These are phyloP conservation scores for Wickerhamomyces chambardii DNA, from an alignment of 805 yeast genomes.

Conservation along the genomic window DNA sequence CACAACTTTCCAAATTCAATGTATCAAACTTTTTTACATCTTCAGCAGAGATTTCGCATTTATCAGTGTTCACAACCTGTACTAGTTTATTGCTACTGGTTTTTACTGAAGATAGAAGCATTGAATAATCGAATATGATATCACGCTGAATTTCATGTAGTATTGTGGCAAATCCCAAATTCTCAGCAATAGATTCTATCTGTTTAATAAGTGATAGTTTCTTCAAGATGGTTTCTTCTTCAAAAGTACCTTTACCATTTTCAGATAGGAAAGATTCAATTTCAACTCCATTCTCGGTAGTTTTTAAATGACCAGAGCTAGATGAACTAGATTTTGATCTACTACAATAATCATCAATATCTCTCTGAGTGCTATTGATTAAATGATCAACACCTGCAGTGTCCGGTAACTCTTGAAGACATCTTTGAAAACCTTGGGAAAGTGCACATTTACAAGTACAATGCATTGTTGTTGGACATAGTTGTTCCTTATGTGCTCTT, in stretches of 20 bases:
- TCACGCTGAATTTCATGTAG: not conserved
- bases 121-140: not conserved
- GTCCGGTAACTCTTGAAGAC: constrained; percentile 3
- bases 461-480: constrained; percentile 3
- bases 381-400: not conserved
- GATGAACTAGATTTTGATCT: too few relatives aligned
- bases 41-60: constrained; percentile 9
- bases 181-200: not conserved
- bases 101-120: not conserved
- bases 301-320: too few relatives aligned
- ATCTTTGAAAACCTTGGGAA: constrained; percentile 2
- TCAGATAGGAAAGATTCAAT: too few relatives aligned
- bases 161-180: not conserved
- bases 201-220: too few relatives aligned
- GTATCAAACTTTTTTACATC: constrained; percentile 9
- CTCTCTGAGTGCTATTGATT: not conserved
- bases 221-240: not conserved
- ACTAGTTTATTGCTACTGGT: too few relatives aligned
- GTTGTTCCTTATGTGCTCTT: not conserved
- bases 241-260: too few relatives aligned
- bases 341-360: not conserved
- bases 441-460: constrained; percentile 8
- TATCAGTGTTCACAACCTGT: constrained; percentile 5
- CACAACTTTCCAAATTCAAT: constrained; percentile 15
- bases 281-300: too few relatives aligned